Evolutionary conservation across 768 basidiomycete species (phyloP).

Genomic region (Sutorius australiensis): DNA sequence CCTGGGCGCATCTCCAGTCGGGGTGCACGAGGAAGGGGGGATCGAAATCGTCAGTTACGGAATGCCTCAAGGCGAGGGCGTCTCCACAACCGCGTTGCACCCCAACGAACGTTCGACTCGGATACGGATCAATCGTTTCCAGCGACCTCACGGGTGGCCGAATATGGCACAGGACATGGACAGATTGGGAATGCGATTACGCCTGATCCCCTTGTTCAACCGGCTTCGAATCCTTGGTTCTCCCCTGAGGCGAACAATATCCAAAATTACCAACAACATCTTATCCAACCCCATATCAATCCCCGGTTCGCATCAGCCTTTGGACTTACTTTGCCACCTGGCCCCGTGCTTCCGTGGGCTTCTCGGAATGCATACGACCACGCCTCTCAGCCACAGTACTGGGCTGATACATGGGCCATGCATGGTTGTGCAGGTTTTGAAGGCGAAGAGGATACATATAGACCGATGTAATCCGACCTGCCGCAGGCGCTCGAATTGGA

Average conservation of each 20-base stretch:
- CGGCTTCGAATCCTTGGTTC: constrained; percentile 16
- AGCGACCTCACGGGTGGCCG: constrained; percentile 46
- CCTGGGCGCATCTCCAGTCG: constrained; percentile 26
- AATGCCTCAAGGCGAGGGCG: constrained; percentile 19
- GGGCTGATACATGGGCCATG: constrained; percentile 40
- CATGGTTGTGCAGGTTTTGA: constrained; percentile 25
- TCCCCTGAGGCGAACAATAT: constrained; percentile 8
- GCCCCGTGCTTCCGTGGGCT: constrained; percentile 22
- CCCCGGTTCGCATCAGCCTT: constrained; percentile 71
- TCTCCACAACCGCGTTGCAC: constrained; percentile 9
- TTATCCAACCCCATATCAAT: constrained; percentile 82
- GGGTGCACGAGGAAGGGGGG: constrained; percentile 25
- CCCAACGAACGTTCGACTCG: constrained; percentile 31
- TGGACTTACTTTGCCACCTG: constrained; percentile 40
- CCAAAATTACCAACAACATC: constrained; percentile 21
- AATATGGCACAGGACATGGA: constrained; percentile 41
- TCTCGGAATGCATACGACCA: constrained; percentile 16
- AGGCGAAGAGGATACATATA: constrained; percentile 26
- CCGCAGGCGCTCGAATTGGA: constrained; percentile 12
- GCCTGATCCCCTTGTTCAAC: constrained; percentile 12
- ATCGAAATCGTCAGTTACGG: constrained; percentile 14
- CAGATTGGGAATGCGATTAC: constrained; percentile 31
- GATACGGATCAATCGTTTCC: constrained; percentile 32
- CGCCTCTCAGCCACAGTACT: constrained; percentile 14
- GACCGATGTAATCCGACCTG: constrained; percentile 22